Evolutionary conservation across 2,329 filamentous ascomycete species (phyloP).

Genomic region (Cladophialophora psammophila): DNA sequence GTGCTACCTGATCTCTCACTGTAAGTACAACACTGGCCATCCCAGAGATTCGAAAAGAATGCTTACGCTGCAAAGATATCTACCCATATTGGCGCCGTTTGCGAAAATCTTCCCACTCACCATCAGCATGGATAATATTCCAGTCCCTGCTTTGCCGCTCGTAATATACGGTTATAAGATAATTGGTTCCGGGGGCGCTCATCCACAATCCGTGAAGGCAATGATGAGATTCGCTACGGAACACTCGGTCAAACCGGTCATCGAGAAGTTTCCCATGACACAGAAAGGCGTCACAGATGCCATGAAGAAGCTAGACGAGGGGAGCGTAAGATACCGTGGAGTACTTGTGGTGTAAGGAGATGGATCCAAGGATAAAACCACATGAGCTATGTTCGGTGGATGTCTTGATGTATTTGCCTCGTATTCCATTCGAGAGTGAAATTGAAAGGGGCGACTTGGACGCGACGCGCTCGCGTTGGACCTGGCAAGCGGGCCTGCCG

Average conservation of each 20-base stretch:
- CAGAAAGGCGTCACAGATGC: constrained; percentile 57
- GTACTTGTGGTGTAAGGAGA: constrained; percentile 14
- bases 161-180: constrained; percentile 26
- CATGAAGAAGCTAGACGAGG: constrained; percentile 56
- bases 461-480: background rate
- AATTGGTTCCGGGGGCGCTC: constrained; percentile 29
- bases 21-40: constrained; percentile 35
- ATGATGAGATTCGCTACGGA: constrained; percentile 70
- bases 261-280: constrained; percentile 69
- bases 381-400: background rate
- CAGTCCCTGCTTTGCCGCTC: constrained; percentile 28
- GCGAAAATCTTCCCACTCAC: constrained; percentile 48
- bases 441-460: background rate
- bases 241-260: constrained; percentile 69
- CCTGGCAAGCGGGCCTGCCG: no score
- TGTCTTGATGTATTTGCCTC: no score
- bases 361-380: background rate
- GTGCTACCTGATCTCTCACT: constrained; percentile 50
- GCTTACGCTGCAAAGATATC: constrained; percentile 36
- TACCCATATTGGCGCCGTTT: constrained; percentile 43
- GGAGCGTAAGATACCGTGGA: constrained; percentile 55
- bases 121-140: constrained; percentile 37
- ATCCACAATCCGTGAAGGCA: constrained; percentile 65
- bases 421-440: background rate
- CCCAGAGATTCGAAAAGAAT: background rate